Conservation (phyloP, 192 early-diverging fungal genomes). For the Coemansia sp. region DNA sequence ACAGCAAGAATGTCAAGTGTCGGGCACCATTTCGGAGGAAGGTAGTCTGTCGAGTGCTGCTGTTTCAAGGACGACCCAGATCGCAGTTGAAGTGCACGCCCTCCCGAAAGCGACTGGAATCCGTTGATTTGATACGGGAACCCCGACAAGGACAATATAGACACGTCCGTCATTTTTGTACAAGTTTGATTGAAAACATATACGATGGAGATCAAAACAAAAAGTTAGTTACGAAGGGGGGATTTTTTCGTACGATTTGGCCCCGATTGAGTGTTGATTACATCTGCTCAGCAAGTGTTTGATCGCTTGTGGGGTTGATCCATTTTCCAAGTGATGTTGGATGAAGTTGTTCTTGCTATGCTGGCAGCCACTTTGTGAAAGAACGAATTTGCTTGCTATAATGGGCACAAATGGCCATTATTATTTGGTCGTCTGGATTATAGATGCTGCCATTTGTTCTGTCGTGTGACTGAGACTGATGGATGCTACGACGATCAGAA, state of each 20-base stretch:
- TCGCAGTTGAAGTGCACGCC: slow-evolving; percentile 25
- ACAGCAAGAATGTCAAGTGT: slow-evolving; percentile 41
- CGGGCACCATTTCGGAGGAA: slow-evolving; percentile 39
- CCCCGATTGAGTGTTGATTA: background rate
- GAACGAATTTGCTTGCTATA: no score
- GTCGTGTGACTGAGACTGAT: no score
- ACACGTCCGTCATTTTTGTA: background rate
- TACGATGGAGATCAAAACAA: background rate
- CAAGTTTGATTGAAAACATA: background rate
- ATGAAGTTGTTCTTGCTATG: no score
- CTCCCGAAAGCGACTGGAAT: slow-evolving; percentile 39
- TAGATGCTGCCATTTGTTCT: no score
- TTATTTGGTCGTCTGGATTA: no score
- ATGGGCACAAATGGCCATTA: no score
- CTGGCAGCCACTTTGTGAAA: no score
- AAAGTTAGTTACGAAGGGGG: background rate
- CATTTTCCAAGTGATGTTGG: no score
- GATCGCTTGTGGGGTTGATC: background rate
- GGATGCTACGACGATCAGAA: no score
- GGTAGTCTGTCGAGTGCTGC: slow-evolving; percentile 3
- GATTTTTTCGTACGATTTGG: background rate
- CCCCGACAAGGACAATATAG: slow-evolving; percentile 1
- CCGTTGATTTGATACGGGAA: slow-evolving; percentile 9
- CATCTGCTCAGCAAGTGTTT: background rate
- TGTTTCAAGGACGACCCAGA: slow-evolving; percentile 21